Conservation (phyloP, 2,329 filamentous ascomycete genomes). For the Penicillium sp. region DNA sequence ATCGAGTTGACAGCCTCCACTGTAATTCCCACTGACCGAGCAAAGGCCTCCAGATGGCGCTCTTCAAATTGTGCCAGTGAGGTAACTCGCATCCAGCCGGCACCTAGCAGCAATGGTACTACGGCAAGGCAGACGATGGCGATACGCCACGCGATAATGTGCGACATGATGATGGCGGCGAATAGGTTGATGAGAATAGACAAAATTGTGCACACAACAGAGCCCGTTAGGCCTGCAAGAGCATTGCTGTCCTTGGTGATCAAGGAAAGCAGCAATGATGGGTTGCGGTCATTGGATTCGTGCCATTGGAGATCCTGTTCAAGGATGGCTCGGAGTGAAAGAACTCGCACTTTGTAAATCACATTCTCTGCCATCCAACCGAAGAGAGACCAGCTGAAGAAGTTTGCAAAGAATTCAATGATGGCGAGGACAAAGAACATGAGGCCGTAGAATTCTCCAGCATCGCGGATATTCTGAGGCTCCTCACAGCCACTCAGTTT, state of each 20-base stretch:
- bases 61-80: slow-evolving; percentile 59
- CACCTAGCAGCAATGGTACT: slow-evolving; percentile 64
- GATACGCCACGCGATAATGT: slow-evolving; percentile 73
- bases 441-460: slow-evolving; percentile 54
- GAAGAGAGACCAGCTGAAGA: slow-evolving; percentile 58
- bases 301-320: slow-evolving; percentile 68
- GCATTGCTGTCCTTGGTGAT: slow-evolving; percentile 68
- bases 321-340: slow-evolving; percentile 62
- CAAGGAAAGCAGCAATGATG: slow-evolving; percentile 60
- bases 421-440: slow-evolving; percentile 61
- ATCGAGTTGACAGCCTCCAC: slow-evolving; percentile 53
- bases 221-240: slow-evolving; percentile 67
- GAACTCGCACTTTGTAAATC: slow-evolving; percentile 60
- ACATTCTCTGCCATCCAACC: slow-evolving; percentile 62
- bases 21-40: slow-evolving; percentile 49
- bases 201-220: slow-evolving; percentile 67
- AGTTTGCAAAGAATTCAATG: slow-evolving; percentile 60
- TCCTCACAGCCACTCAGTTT: slow-evolving; percentile 54
- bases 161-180: slow-evolving; percentile 64
- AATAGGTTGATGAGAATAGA: slow-evolving; percentile 67
- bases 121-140: slow-evolving; percentile 67
- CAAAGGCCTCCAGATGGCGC: slow-evolving; percentile 49
- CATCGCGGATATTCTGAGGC: slow-evolving; percentile 47
- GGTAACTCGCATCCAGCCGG: slow-evolving; percentile 64
- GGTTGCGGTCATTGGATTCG: slow-evolving; percentile 60